These are phyloP conservation scores for Aphanomyces cochlioides DNA, from an alignment of 352 stramenopile species.

Conservation along the genomic window DNA sequence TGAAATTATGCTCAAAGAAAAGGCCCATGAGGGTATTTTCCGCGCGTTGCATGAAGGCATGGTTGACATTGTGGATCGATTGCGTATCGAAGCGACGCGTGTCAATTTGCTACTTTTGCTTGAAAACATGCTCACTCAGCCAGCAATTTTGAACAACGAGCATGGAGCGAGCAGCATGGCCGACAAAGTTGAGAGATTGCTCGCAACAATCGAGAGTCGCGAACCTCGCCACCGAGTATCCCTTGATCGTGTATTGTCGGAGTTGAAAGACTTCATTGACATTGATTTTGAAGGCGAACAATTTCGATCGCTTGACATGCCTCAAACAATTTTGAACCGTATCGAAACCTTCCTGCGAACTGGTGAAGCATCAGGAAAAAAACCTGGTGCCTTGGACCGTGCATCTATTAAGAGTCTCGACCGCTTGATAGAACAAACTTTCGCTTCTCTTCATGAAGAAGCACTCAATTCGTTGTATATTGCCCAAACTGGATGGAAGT, in stretches of 20 bases:
- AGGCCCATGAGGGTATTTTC: slow-evolving; percentile 29
- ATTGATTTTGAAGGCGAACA: slow-evolving; percentile 30
- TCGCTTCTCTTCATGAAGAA: slow-evolving; percentile 11
- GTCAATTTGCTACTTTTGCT: slow-evolving; percentile 25
- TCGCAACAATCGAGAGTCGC: slow-evolving; percentile 16
- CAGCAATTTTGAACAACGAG: slow-evolving; percentile 10
- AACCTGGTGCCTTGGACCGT: neutral
- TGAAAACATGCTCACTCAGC: slow-evolving; percentile 30
- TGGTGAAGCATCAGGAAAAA: neutral
- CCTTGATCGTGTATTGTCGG: slow-evolving; percentile 1
- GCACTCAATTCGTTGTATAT: slow-evolving; percentile 22
- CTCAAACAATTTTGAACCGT: slow-evolving; percentile 10
- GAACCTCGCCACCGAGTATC: slow-evolving; percentile 3
- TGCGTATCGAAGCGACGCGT: slow-evolving; percentile 19
- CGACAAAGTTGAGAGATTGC: slow-evolving; percentile 25
- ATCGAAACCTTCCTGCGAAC: slow-evolving; percentile 19
- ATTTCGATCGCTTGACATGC: slow-evolving; percentile 11
- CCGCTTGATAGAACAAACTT: slow-evolving; percentile 13
- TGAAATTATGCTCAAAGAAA: slow-evolving; percentile 30
- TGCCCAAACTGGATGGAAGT: slow-evolving; percentile 15
- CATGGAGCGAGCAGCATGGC: slow-evolving; percentile 12
- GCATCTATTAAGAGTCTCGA: neutral
- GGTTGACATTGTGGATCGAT: slow-evolving; percentile 27
- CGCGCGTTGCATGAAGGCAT: slow-evolving; percentile 15
- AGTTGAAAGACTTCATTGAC: slow-evolving; percentile 27